phyloP scores from a whole-genome alignment of 2,329 filamentous ascomycete genomes.

The Aspergillus arachidicola region DNA sequence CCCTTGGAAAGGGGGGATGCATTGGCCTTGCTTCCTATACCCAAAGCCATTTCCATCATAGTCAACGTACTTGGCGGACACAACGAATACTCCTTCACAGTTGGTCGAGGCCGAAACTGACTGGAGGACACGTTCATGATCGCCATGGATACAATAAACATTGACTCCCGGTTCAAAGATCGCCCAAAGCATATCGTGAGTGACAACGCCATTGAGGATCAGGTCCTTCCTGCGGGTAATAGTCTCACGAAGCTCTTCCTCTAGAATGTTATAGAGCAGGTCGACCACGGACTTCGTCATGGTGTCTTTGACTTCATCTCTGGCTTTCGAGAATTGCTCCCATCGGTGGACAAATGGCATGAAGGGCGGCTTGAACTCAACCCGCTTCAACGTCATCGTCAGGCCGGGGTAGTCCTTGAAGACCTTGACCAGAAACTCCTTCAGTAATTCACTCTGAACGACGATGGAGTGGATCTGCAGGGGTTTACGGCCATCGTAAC shows the following conservation, averaged over 20 bases:
- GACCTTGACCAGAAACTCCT: conserved; percentile 57
- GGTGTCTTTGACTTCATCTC: conserved; percentile 47
- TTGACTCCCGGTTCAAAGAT: conserved; percentile 39
- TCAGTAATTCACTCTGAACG: conserved; percentile 64
- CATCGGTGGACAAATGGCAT: conserved; percentile 68
- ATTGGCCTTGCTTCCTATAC: conserved; percentile 3
- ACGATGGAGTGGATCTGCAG: conserved; percentile 65
- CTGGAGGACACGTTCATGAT: conserved; percentile 13
- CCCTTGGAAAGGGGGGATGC: conserved; percentile 26
- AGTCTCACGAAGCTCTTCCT: conserved; percentile 54
- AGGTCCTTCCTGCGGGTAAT: conserved; percentile 57
- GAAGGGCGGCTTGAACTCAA: conserved; percentile 65
- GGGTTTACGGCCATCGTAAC: conserved; percentile 61
- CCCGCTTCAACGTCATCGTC: conserved; percentile 59
- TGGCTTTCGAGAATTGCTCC: conserved; percentile 50
- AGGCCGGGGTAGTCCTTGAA: conserved; percentile 63
- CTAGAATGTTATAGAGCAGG: conserved; percentile 52
- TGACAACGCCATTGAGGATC: conserved; percentile 56
- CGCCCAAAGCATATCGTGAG: conserved; percentile 50
- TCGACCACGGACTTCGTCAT: conserved; percentile 51
- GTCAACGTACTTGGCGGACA: conserved; percentile 19
- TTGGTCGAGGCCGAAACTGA: conserved; percentile 6
- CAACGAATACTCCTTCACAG: conserved; percentile 9
- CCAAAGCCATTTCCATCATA: conserved; percentile 26
- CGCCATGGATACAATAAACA: conserved; percentile 13